A percentile compares a stretch with the other conserved stretches of the same genome.
Evolutionary conservation across 2,329 filamentous ascomycete genomes (phyloP).

Genomic region (Arthrocladium fulminans): DNA sequence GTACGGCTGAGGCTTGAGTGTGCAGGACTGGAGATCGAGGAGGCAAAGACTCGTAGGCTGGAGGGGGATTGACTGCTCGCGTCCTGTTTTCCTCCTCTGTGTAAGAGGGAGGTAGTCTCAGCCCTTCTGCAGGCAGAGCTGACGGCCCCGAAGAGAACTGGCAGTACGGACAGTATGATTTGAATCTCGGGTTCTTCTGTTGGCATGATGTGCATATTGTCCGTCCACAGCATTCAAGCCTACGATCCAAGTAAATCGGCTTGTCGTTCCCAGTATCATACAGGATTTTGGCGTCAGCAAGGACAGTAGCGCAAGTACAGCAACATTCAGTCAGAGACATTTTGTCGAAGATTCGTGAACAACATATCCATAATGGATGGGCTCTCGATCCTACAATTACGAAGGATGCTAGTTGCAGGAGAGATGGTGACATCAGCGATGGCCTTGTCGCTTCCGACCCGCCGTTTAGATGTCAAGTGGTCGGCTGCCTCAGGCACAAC

Average conservation of each 20-base stretch:
- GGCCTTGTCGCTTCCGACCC: too few species aligned
- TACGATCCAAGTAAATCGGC: constrained; percentile 49
- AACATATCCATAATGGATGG: too few species aligned
- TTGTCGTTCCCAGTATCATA: constrained; percentile 53
- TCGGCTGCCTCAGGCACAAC: too few species aligned
- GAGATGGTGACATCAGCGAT: too few species aligned
- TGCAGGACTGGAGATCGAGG: constrained; percentile 1
- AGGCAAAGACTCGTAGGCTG: constrained; percentile 21
- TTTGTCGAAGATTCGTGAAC: not conserved
- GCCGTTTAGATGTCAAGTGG: too few species aligned
- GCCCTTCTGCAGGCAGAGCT: constrained; percentile 50
- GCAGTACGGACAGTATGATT: constrained; percentile 63
- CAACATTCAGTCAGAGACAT: constrained; percentile 46
- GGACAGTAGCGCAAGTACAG: constrained; percentile 60
- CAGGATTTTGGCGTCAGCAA: constrained; percentile 46
- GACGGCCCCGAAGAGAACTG: constrained; percentile 58
- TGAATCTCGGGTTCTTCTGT: constrained; percentile 60
- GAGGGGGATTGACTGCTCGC: not conserved
- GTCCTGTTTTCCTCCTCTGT: constrained; percentile 10
- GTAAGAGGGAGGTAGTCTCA: constrained; percentile 38
- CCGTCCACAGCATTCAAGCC: constrained; percentile 60
- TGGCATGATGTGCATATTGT: constrained; percentile 63
- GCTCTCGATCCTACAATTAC: too few species aligned
- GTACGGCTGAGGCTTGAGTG: constrained; percentile 15
- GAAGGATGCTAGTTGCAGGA: too few species aligned